A percentile compares a stretch with the other conserved stretches of the same genome.
Conservation (phyloP, 2,329 filamentous ascomycete genomes). For the Clonostachys chloroleuca region DNA sequence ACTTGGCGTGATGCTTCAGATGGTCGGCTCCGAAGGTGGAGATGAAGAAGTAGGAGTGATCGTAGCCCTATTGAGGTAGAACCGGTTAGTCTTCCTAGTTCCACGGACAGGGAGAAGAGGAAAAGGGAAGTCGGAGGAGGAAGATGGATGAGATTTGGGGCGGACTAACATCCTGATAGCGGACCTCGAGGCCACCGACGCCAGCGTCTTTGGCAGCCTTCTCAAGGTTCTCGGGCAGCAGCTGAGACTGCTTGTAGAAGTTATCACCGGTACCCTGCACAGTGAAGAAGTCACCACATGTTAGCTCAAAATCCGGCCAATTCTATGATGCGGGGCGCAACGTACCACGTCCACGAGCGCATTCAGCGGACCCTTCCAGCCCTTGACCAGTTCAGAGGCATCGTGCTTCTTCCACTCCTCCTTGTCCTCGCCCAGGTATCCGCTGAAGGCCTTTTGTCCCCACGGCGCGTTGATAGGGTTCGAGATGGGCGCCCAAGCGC, state of each 20-base stretch:
- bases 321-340: slow-evolving; percentile 11
- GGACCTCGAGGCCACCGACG: slow-evolving; percentile 66
- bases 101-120: neutral
- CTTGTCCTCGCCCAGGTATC: slow-evolving; percentile 78
- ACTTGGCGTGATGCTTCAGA: slow-evolving; percentile 86
- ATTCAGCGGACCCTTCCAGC: slow-evolving; percentile 66
- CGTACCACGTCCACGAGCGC: slow-evolving; percentile 82
- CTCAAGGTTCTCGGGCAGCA: slow-evolving; percentile 90
- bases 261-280: slow-evolving; percentile 84
- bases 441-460: slow-evolving; percentile 92
- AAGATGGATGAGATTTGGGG: neutral
- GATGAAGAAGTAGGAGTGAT: slow-evolving; percentile 98
- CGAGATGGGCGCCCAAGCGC: slow-evolving; percentile 83
- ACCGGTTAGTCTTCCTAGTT: slow-evolving; percentile 1
- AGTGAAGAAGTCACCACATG: neutral
- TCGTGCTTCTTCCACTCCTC: slow-evolving; percentile 85
- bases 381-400: slow-evolving; percentile 81
- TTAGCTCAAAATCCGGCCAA: neutral
- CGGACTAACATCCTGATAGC: slow-evolving; percentile 68
- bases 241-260: slow-evolving; percentile 92
- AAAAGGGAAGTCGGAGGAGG: neutral
- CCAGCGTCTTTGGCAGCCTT: slow-evolving; percentile 74
- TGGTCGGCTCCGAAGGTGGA: slow-evolving; percentile 87
- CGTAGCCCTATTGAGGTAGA: slow-evolving; percentile 60
- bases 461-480: slow-evolving; percentile 86